A percentile compares a stretch with the other conserved stretches of the same genome.
These are phyloP conservation scores for Ophiostoma ulmi DNA, from an alignment of 2,329 filamentous ascomycete species.

Conservation along the genomic window DNA sequence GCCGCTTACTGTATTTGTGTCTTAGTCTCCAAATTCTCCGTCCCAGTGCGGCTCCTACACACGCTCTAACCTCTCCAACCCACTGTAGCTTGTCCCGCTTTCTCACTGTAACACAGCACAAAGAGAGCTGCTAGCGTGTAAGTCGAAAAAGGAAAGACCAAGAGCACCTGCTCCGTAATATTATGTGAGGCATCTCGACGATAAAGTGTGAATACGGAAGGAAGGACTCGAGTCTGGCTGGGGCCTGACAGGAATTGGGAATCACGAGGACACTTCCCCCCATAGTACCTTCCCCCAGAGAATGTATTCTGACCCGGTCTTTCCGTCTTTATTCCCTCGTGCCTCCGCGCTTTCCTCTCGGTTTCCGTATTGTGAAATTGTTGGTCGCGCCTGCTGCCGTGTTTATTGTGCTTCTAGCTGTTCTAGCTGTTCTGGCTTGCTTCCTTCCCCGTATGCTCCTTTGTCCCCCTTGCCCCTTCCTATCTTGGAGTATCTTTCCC, in stretches of 20 bases:
- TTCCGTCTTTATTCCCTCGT: conserved; percentile 6
- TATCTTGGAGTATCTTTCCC: conserved; percentile 1
- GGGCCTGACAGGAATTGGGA: background rate
- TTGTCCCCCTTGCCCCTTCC: conserved; percentile 11
- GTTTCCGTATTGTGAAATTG: conserved; percentile 4
- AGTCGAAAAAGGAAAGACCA: conserved; percentile 16
- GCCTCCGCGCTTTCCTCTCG: background rate
- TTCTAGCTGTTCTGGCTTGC: background rate
- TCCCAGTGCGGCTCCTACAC: background rate
- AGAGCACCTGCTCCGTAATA: background rate
- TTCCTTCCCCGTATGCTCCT: conserved; percentile 5
- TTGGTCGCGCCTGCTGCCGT: conserved; percentile 8
- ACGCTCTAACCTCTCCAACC: background rate
- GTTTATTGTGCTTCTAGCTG: background rate
- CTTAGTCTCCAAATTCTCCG: background rate
- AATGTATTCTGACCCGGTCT: background rate
- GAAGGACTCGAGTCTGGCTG: background rate
- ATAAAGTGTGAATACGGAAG: conserved; percentile 4
- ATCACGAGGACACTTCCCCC: conserved; percentile 1
- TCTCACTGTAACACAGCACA: background rate
- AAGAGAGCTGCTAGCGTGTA: background rate
- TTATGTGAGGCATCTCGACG: background rate
- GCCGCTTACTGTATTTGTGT: background rate
- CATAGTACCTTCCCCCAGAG: background rate
- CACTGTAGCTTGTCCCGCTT: background rate